phyloP scores from a whole-genome alignment of 2,329 filamentous ascomycete species.

The Pyrenophora teres region DNA sequence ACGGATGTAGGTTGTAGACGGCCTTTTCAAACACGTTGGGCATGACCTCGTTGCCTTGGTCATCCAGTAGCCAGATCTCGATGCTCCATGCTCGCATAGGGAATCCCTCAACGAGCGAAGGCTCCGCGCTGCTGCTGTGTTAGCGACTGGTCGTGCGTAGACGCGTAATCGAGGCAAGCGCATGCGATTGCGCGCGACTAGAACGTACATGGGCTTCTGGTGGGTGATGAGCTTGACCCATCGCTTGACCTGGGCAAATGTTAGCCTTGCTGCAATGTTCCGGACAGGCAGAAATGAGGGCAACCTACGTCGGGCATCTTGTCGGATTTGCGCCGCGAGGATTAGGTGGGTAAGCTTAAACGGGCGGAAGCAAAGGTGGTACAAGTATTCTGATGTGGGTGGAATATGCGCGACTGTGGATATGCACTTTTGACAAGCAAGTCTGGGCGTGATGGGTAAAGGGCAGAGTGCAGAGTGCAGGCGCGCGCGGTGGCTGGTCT shows the following conservation, averaged over 20 bases:
- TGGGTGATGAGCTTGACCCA: slow-evolving; percentile 91
- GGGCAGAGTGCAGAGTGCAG: slow-evolving; percentile 12
- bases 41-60: slow-evolving; percentile 80
- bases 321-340: slow-evolving; percentile 16
- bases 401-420: slow-evolving; percentile 2
- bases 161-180: slow-evolving; percentile 16
- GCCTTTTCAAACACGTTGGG: slow-evolving; percentile 90
- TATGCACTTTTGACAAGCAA: slow-evolving; percentile 13
- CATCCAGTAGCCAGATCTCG: slow-evolving; percentile 80
- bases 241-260: slow-evolving; percentile 68
- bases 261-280: slow-evolving; percentile 16
- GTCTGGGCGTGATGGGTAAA: slow-evolving; percentile 16
- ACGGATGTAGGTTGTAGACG: slow-evolving; percentile 90
- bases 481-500: slow-evolving; percentile 25
- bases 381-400: neutral
- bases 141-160: slow-evolving; percentile 15
- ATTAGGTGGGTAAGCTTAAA: neutral
- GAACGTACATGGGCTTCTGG: slow-evolving; percentile 81
- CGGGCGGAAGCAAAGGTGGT: neutral
- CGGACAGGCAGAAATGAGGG: neutral
- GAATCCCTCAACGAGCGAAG: slow-evolving; percentile 81
- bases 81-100: slow-evolving; percentile 94
- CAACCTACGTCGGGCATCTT: slow-evolving; percentile 54
- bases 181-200: slow-evolving; percentile 19
- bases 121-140: slow-evolving; percentile 66